These are phyloP conservation scores for Spatholobus suberectus DNA, from an alignment of 306 rosid genomes.

Conservation along the genomic window DNA sequence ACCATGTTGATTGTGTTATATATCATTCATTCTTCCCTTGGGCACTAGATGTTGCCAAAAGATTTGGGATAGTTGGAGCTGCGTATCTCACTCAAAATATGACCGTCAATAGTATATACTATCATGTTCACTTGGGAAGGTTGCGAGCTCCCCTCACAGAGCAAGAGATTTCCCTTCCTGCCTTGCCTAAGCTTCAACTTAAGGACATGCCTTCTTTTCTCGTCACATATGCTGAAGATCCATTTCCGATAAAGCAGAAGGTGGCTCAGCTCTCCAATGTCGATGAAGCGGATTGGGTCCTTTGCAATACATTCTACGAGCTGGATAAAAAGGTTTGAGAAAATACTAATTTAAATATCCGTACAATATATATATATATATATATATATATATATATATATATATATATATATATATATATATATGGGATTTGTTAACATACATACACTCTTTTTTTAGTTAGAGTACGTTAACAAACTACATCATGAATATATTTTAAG, in stretches of 20 bases:
- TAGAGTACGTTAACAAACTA: too few relatives aligned
- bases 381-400: too few relatives aligned
- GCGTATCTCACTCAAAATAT: slow-evolving; percentile 47
- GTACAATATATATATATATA: too few relatives aligned
- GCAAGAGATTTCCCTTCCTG: slow-evolving; percentile 33
- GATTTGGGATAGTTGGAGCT: slow-evolving; percentile 42
- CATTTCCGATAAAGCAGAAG: background rate
- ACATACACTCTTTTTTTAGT: too few relatives aligned
- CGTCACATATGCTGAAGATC: background rate
- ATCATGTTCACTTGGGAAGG: slow-evolving; percentile 35
- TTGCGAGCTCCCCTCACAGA: slow-evolving; percentile 26
- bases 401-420: too few relatives aligned
- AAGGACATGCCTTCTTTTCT: slow-evolving; percentile 55
- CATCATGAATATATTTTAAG: too few relatives aligned
- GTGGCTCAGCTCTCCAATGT: slow-evolving; percentile 48
- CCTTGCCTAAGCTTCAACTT: slow-evolving; percentile 28
- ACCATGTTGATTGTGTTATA: slow-evolving; percentile 42
- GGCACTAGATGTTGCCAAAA: slow-evolving; percentile 51
- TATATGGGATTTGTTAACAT: too few relatives aligned
- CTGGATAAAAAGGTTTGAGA: slow-evolving; percentile 43
- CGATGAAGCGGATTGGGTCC: slow-evolving; percentile 51
- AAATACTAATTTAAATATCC: background rate
- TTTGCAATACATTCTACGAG: slow-evolving; percentile 47
- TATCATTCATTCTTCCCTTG: slow-evolving; percentile 52
- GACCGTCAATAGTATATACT: slow-evolving; percentile 40